Evolutionary conservation across 257 asterid species (phyloP).

Genomic region (Perilla frutescens): DNA sequence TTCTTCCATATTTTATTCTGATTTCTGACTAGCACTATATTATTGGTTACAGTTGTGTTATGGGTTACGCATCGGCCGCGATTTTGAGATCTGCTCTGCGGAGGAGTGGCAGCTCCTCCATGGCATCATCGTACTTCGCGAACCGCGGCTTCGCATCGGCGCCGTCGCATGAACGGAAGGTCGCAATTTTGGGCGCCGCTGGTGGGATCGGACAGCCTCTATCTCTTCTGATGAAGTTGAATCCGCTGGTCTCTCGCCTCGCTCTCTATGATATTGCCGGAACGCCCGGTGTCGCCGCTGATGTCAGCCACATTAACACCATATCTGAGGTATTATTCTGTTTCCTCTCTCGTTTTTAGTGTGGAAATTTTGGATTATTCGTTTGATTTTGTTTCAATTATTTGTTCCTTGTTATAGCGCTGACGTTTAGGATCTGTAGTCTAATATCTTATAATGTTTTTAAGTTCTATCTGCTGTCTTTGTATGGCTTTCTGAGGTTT

Average conservation of each 20-base stretch:
- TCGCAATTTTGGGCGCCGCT: constrained; percentile 82
- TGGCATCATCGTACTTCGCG: constrained; percentile 42
- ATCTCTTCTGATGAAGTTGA: constrained; percentile 82
- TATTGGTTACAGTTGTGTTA: background rate
- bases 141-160: constrained; percentile 61
- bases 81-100: constrained; percentile 68
- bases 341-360: constrained; percentile 38
- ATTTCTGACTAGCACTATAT: background rate
- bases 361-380: background rate
- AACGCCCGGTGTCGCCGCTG: constrained; percentile 87
- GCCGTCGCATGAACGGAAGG: constrained; percentile 73
- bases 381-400: background rate
- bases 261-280: constrained; percentile 90
- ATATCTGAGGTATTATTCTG: constrained; percentile 70
- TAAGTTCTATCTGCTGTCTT: background rate
- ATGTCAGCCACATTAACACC: constrained; percentile 88
- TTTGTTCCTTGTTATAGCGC: constrained; percentile 5
- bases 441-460: background rate
- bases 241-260: constrained; percentile 74
- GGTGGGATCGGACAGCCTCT: constrained; percentile 96
- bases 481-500: background rate
- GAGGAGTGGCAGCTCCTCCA: constrained; percentile 42
- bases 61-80: constrained; percentile 32
- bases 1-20: background rate
- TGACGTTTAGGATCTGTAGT: constrained; percentile 14